Conservation (phyloP, 495 filamentous ascomycete genomes). For the Pseudomonodictys pantanalensis region DNA sequence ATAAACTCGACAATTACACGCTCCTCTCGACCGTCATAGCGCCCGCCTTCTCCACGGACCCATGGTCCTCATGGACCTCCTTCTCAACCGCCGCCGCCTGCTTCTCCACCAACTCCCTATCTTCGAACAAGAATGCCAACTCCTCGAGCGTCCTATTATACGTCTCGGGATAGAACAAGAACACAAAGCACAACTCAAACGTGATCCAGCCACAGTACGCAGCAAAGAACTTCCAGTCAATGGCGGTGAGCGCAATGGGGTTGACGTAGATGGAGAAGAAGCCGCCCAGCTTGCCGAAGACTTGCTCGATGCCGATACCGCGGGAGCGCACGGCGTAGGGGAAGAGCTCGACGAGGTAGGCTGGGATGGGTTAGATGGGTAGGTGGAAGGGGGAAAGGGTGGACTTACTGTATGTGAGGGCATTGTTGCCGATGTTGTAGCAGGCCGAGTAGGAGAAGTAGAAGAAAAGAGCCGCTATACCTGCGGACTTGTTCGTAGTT, state of each 20-base stretch:
- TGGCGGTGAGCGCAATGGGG: conserved; percentile 45
- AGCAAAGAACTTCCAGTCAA: conserved; percentile 37
- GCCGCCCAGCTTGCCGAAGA: conserved; percentile 15
- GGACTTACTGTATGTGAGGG: conserved; percentile 25
- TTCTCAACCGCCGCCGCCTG: conserved; percentile 20
- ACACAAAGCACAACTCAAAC: conserved; percentile 35
- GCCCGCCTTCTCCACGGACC: too few species aligned
- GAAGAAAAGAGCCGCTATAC: conserved; percentile 28
- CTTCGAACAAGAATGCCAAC: conserved; percentile 44
- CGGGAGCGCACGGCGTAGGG: conserved; percentile 20
- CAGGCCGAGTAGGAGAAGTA: conserved; percentile 21
- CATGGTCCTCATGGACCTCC: background rate
- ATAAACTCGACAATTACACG: too few species aligned
- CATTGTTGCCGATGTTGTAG: conserved; percentile 28
- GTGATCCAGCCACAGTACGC: conserved; percentile 37
- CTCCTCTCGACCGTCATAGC: too few species aligned
- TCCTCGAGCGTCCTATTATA: conserved; percentile 38
- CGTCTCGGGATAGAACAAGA: conserved; percentile 37
- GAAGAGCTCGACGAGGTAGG: conserved; percentile 28
- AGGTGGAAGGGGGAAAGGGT: background rate
- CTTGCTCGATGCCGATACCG: conserved; percentile 24
- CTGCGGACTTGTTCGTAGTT: conserved; percentile 6
- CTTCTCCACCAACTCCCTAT: conserved; percentile 17
- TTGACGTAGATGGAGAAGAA: conserved; percentile 46
- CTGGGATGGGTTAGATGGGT: conserved; percentile 2